Conservation (phyloP, 148 eudicot species). For the Nepenthes gracilis region DNA sequence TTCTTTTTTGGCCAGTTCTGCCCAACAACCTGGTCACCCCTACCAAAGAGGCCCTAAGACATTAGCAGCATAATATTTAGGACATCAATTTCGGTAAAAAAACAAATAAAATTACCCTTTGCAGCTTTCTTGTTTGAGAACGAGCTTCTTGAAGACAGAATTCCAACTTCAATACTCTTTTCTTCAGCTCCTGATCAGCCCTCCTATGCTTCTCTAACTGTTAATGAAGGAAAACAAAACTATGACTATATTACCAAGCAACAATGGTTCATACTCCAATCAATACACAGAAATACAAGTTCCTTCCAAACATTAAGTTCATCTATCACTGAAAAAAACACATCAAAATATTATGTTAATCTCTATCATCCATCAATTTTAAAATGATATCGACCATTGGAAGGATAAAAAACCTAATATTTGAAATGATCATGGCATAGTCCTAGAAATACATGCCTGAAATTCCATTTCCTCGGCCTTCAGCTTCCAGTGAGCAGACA, state of each 20-base stretch:
- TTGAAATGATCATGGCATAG: neutral
- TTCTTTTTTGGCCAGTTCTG: no score
- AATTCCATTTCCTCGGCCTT: slow-evolving; percentile 77
- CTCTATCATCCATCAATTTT: no score
- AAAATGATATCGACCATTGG: no score
- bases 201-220: slow-evolving; percentile 80
- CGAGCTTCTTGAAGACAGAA: slow-evolving; percentile 98
- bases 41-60: neutral
- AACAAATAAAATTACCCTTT: slow-evolving; percentile 36
- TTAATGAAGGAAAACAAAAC: neutral
- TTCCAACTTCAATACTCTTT: slow-evolving; percentile 80
- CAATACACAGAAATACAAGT: neutral
- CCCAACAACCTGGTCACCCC: no score
- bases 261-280: neutral
- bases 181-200: slow-evolving; percentile 83
- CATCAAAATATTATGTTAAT: no score
- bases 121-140: slow-evolving; percentile 86
- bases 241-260: neutral
- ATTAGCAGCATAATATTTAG: neutral
- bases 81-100: neutral
- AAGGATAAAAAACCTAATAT: neutral
- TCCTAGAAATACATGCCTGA: slow-evolving; percentile 34
- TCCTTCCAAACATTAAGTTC: no score
- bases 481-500: slow-evolving; percentile 87
- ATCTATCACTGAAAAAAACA: no score